A percentile compares a stretch with the other conserved stretches of the same genome.
Conservation (phyloP, 768 basidiomycete species). For the Termitomyces sp. region DNA sequence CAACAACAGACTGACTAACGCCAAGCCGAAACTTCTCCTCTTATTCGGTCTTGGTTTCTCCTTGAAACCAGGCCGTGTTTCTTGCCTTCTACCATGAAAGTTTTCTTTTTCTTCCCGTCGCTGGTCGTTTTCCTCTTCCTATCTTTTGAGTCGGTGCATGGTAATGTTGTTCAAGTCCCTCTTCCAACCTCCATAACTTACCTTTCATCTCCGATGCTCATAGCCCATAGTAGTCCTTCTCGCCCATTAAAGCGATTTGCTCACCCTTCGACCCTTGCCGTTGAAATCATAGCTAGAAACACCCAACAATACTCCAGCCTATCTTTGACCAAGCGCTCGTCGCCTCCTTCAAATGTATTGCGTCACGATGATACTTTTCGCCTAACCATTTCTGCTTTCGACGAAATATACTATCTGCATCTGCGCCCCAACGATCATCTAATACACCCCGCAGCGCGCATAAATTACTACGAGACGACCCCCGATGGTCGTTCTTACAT, state of each 20-base stretch:
- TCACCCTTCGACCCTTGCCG: constrained; percentile 45
- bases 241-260: constrained; percentile 46
- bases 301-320: constrained; percentile 18
- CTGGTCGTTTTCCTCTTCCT: constrained; percentile 43
- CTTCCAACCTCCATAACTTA: constrained; percentile 3
- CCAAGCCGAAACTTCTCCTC: constrained; percentile 16
- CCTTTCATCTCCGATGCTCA: not conserved
- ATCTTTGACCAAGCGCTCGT: constrained; percentile 29
- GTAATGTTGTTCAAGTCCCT: constrained; percentile 20
- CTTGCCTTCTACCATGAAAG: constrained; percentile 30
- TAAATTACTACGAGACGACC: constrained; percentile 56
- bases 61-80: constrained; percentile 23
- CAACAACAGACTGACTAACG: constrained; percentile 16
- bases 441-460: constrained; percentile 72
- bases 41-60: constrained; percentile 8
- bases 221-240: constrained; percentile 47
- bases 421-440: constrained; percentile 76
- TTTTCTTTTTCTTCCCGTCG: constrained; percentile 29
- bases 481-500: constrained; percentile 49
- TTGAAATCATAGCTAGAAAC: constrained; percentile 56
- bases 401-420: constrained; percentile 66
- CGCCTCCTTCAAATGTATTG: constrained; percentile 43
- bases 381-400: constrained; percentile 63
- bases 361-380: constrained; percentile 70
- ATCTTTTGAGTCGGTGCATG: constrained; percentile 24